Conservation (phyloP, 208 protist species). For the Porcisia deanei region DNA sequence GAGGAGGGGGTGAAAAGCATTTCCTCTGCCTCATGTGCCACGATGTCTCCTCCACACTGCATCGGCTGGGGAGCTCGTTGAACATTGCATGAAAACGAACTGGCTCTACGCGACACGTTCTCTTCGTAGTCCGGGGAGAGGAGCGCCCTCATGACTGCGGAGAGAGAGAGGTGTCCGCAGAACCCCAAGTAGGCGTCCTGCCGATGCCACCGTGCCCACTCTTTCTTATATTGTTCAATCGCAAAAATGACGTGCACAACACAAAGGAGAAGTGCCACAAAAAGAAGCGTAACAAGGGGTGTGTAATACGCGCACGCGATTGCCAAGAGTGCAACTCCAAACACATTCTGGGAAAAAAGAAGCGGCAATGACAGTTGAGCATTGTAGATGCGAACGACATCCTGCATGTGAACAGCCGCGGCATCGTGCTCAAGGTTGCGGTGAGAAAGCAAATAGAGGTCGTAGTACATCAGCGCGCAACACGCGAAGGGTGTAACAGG, state of each 20-base stretch:
- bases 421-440: not conserved
- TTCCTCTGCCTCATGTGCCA: constrained; percentile 7
- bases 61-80: not conserved
- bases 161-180: constrained; percentile 23
- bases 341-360: constrained; percentile 60
- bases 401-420: constrained; percentile 14
- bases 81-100: not conserved
- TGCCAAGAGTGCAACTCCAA: constrained; percentile 47
- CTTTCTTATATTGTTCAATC: constrained; percentile 39
- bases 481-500: constrained; percentile 61
- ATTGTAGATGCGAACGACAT: constrained; percentile 56
- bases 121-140: constrained; percentile 6
- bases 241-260: constrained; percentile 38
- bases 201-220: constrained; percentile 40
- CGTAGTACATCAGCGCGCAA: constrained; percentile 59
- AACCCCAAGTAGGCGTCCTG: constrained; percentile 7
- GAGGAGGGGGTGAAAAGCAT: not conserved
- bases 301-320: constrained; percentile 59
- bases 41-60: constrained; percentile 21
- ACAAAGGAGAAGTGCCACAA: constrained; percentile 40
- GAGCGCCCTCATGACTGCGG: constrained; percentile 27
- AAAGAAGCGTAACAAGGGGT: constrained; percentile 57
- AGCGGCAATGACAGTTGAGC: constrained; percentile 50
- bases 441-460: constrained; percentile 37
- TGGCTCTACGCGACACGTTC: not conserved